Conservation (phyloP, 2,329 filamentous ascomycete species). For the Pezicula carpinea region DNA sequence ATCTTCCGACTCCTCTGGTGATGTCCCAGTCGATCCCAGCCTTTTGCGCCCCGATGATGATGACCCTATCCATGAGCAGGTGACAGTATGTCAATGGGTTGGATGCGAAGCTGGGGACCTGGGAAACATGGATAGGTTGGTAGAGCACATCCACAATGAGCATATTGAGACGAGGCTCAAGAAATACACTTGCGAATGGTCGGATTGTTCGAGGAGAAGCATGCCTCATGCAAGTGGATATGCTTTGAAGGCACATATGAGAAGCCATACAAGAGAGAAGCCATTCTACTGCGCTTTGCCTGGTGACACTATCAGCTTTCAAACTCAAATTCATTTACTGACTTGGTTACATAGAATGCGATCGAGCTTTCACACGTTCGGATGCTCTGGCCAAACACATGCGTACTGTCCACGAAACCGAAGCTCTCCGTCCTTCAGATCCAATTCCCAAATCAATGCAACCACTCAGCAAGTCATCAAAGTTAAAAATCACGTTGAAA, state of each 20-base stretch:
- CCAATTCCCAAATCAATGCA: slow-evolving; percentile 68
- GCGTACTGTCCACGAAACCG: slow-evolving; percentile 97
- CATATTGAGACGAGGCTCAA: slow-evolving; percentile 93
- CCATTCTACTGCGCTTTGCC: slow-evolving; percentile 95
- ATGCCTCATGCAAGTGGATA: slow-evolving; percentile 93
- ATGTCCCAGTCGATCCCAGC: slow-evolving; percentile 67
- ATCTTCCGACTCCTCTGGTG: slow-evolving; percentile 86
- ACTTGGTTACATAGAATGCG: slow-evolving; percentile 65
- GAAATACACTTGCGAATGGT: slow-evolving; percentile 98
- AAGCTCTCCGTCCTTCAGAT: slow-evolving; percentile 78
- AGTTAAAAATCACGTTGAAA: slow-evolving; percentile 61
- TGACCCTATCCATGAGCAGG: slow-evolving; percentile 66
- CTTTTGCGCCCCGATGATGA: slow-evolving; percentile 68
- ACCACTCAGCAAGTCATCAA: slow-evolving; percentile 36
- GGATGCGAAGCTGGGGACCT: slow-evolving; percentile 67
- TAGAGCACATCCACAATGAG: slow-evolving; percentile 83
- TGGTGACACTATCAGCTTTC: slow-evolving; percentile 48
- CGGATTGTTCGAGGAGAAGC: slow-evolving; percentile 81
- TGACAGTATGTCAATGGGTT: slow-evolving; percentile 75
- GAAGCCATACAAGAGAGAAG: slow-evolving; percentile 96
- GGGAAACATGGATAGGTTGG: slow-evolving; percentile 75
- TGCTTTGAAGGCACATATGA: slow-evolving; percentile 93
- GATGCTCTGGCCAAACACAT: slow-evolving; percentile 97
- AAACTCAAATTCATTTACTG: slow-evolving; percentile 13
- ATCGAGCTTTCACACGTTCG: slow-evolving; percentile 91